Percentiles rank a stretch among this genome's conserved stretches.
These are phyloP conservation scores for Singerocomus rubriflavus DNA, from an alignment of 1,284 basidiomycete genomes.

Conservation along the genomic window DNA sequence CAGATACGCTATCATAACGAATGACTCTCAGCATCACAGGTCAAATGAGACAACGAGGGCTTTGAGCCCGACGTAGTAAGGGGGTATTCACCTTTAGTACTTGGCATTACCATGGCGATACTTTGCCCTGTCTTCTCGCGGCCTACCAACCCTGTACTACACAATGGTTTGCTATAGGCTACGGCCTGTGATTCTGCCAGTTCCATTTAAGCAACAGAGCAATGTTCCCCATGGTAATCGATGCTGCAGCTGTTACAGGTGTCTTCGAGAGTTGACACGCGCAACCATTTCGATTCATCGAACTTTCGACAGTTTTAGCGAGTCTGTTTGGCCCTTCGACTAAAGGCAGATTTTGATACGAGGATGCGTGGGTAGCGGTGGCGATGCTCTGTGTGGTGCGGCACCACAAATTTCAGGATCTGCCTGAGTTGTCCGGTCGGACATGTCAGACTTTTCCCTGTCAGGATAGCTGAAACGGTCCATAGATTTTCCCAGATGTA, in stretches of 20 bases:
- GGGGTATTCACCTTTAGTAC: background rate
- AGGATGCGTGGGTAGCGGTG: constrained; percentile 18
- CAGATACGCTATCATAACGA: too few species aligned
- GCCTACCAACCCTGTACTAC: background rate
- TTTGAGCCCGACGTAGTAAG: too few species aligned
- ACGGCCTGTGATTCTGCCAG: too few species aligned
- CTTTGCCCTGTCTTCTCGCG: background rate
- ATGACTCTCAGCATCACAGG: too few species aligned
- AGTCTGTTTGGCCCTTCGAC: constrained; percentile 11
- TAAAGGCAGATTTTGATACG: constrained; percentile 23
- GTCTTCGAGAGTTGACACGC: background rate
- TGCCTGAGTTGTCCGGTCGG: too few species aligned
- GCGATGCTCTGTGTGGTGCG: background rate
- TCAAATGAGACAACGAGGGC: too few species aligned
- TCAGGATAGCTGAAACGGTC: background rate
- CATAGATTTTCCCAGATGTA: too few species aligned
- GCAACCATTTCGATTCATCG: background rate
- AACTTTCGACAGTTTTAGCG: background rate
- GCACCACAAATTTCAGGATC: too few species aligned
- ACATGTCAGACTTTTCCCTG: too few species aligned
- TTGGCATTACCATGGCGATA: background rate
- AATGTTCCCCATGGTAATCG: background rate
- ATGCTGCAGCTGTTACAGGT: background rate
- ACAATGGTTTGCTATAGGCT: background rate
- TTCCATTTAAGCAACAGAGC: background rate